Conservation (phyloP, 2,329 filamentous ascomycete genomes). For the Fusarium tjaetaba region DNA sequence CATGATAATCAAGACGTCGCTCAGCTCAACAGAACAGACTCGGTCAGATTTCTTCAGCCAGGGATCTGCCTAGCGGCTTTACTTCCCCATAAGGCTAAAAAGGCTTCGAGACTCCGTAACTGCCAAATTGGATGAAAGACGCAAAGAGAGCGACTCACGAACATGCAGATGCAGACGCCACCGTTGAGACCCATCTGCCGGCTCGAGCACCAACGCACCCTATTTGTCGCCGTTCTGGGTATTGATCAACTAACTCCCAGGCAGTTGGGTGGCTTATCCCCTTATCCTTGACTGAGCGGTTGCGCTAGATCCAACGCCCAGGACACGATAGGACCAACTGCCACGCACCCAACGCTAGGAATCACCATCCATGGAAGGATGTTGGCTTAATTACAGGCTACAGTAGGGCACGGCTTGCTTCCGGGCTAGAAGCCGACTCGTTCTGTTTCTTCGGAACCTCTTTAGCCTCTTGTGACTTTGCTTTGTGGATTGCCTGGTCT, state of each 20-base stretch:
- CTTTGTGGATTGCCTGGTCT: conserved; percentile 18
- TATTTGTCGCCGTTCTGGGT: conserved; percentile 38
- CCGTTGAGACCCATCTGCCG: conserved; percentile 24
- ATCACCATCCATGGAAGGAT: neutral
- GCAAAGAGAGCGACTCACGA: conserved; percentile 30
- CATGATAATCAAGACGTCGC: neutral
- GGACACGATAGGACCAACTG: conserved; percentile 1
- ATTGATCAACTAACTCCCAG: conserved; percentile 37
- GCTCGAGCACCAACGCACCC: conserved; percentile 14
- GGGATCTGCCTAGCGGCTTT: conserved; percentile 2
- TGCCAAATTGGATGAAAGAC: conserved; percentile 30
- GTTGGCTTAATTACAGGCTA: conserved; percentile 14
- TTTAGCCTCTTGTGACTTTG: neutral
- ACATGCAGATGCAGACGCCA: conserved; percentile 33
- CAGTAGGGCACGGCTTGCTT: conserved; percentile 17
- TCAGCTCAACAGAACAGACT: neutral
- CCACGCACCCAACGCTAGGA: conserved; percentile 30
- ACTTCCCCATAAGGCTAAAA: conserved; percentile 27
- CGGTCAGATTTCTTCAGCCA: neutral
- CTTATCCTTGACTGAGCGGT: conserved; percentile 26
- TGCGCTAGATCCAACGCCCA: conserved; percentile 35
- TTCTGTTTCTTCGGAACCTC: conserved; percentile 2
- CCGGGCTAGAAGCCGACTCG: conserved; percentile 32
- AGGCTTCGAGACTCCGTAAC: conserved; percentile 15
- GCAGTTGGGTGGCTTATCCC: conserved; percentile 27